These are phyloP conservation scores for Scutellaria minor DNA, from an alignment of 257 asterid species.

Conservation along the genomic window DNA sequence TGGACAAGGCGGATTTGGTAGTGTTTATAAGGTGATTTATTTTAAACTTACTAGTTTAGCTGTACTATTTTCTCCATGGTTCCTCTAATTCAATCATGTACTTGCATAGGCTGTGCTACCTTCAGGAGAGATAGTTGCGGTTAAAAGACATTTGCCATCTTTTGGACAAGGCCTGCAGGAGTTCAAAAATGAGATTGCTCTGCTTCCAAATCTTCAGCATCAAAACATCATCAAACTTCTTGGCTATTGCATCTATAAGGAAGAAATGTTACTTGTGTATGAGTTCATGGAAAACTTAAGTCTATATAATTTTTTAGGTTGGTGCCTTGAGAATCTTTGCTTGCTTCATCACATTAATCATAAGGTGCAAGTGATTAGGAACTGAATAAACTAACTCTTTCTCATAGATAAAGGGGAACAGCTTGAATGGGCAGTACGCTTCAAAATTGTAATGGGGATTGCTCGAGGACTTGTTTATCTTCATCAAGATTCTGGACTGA, in stretches of 20 bases:
- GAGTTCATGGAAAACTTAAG: not conserved
- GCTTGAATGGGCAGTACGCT: not conserved
- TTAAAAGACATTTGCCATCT: not conserved
- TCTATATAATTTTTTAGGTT: not conserved
- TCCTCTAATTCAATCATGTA: not conserved
- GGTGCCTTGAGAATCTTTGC: not conserved
- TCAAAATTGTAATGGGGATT: constrained; percentile 1
- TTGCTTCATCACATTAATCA: not conserved
- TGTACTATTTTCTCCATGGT: not conserved
- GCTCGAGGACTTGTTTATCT: constrained; percentile 17
- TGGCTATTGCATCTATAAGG: not conserved
- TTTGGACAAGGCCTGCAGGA: not conserved
- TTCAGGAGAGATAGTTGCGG: not conserved
- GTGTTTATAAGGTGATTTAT: not conserved
- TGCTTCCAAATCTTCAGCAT: constrained; percentile 3
- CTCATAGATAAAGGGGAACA: not conserved
- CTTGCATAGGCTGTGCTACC: not conserved
- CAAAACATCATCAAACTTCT: not conserved
- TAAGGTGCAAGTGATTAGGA: not conserved
- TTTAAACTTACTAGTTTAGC: not conserved
- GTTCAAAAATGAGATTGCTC: not conserved
- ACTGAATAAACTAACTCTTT: not conserved
- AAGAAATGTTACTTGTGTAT: not conserved
- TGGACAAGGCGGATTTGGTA: not conserved
- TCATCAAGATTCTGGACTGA: not conserved